phyloP scores from a whole-genome alignment of 2,329 filamentous ascomycete genomes.

The Claviceps digitariae region DNA sequence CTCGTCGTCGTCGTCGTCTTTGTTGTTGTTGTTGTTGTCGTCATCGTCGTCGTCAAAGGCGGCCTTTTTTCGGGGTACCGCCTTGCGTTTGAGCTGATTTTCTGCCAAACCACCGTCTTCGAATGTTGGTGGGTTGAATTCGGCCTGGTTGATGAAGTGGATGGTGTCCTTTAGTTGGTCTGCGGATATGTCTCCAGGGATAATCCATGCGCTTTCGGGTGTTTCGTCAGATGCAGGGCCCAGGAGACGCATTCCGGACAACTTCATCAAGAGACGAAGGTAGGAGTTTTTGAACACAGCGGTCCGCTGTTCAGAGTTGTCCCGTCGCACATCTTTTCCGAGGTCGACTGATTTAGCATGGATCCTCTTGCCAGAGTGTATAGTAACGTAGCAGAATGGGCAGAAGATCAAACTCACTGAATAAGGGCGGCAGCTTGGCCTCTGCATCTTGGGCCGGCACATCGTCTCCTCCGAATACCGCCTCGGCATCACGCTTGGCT shows the following conservation, averaged over 20 bases:
- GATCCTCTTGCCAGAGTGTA: background rate
- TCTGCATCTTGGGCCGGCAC: conserved; percentile 11
- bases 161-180: conserved; percentile 53
- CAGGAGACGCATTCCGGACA: conserved; percentile 55
- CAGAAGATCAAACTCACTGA: conserved; percentile 16
- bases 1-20: conserved; percentile 30
- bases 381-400: background rate
- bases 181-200: conserved; percentile 53
- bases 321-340: conserved; percentile 38
- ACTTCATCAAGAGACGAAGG: conserved; percentile 68
- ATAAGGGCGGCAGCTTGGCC: conserved; percentile 18
- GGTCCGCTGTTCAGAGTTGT: conserved; percentile 50
- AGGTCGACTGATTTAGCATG: background rate
- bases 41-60: conserved; percentile 61
- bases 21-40: too few species aligned
- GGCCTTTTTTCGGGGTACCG: conserved; percentile 38
- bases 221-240: conserved; percentile 49
- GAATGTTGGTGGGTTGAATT: conserved; percentile 65
- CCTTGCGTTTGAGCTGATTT: conserved; percentile 65
- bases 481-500: conserved; percentile 32
- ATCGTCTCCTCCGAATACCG: conserved; percentile 17
- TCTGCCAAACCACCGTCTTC: conserved; percentile 63
- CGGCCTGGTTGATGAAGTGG: conserved; percentile 62
- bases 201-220: conserved; percentile 62
- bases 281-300: conserved; percentile 85